These are phyloP conservation scores for Capsella rubella DNA, from an alignment of 441 rosid species.

Conservation along the genomic window DNA sequence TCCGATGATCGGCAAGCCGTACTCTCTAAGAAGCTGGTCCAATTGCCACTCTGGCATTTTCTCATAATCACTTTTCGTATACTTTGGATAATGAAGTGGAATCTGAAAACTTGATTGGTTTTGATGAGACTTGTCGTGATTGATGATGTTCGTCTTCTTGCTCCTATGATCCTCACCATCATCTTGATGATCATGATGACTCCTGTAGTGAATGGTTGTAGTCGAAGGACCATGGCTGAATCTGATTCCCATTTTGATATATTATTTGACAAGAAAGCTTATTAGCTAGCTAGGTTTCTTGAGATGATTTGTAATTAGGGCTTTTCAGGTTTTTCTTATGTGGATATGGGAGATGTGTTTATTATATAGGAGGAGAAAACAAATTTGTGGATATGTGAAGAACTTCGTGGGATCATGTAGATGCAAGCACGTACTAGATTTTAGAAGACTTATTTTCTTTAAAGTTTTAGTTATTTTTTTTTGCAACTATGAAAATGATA, in stretches of 20 bases:
- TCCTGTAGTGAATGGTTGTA: constrained; percentile 6
- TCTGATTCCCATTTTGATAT: constrained; percentile 32
- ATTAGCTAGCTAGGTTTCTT: not conserved
- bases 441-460: constrained; percentile 3
- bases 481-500: not conserved
- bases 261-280: constrained; percentile 13
- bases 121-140: not conserved
- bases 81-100: constrained; percentile 62
- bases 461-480: not conserved
- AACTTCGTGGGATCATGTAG: constrained; percentile 39
- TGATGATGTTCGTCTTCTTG: not conserved
- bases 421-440: constrained; percentile 38
- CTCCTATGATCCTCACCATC: constrained; percentile 20
- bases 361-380: constrained; percentile 13
- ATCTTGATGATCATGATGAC: constrained; percentile 19
- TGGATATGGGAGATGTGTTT: constrained; percentile 14
- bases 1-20: constrained; percentile 50
- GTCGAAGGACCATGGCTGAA: constrained; percentile 20
- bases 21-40: constrained; percentile 52
- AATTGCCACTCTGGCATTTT: constrained; percentile 59
- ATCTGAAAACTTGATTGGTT: constrained; percentile 44
- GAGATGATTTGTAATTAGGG: not conserved
- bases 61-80: constrained; percentile 53
- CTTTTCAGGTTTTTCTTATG: constrained; percentile 27
- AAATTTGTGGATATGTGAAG: constrained; percentile 23